A percentile compares a stretch with the other conserved stretches of the same genome.
These are phyloP conservation scores for Stachybotrys chartarum DNA, from an alignment of 2,329 filamentous ascomycete genomes.

Conservation along the genomic window DNA sequence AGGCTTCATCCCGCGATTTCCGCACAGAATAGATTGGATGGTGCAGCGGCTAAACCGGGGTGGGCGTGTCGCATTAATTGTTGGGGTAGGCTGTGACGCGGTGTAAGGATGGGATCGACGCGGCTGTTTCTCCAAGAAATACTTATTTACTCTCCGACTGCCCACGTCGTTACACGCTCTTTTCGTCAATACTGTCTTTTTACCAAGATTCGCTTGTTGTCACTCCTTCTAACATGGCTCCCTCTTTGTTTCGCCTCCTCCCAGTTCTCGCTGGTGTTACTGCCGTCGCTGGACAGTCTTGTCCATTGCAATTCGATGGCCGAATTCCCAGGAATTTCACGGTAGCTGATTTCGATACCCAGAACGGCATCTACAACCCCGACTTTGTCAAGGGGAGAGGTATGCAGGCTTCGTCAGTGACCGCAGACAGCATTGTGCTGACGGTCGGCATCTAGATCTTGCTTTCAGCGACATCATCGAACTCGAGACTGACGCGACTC, in stretches of 20 bases:
- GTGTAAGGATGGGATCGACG: neutral
- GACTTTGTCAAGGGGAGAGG: conserved; percentile 43
- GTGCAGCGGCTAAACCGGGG: neutral
- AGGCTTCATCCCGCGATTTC: neutral
- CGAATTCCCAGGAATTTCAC: conserved; percentile 31
- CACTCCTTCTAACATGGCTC: neutral
- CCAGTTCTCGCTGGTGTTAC: neutral
- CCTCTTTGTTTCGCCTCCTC: neutral
- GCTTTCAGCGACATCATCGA: conserved; percentile 43
- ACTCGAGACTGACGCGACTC: conserved; percentile 27
- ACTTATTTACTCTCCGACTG: neutral
- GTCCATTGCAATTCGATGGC: conserved; percentile 36
- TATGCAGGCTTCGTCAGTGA: conserved; percentile 5
- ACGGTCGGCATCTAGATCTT: conserved; percentile 23
- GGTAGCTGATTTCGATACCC: conserved; percentile 31
- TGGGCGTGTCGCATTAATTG: too few relatives aligned
- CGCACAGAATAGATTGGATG: neutral
- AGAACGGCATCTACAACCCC: conserved; percentile 40
- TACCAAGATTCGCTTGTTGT: neutral
- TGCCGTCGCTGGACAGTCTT: conserved; percentile 1
- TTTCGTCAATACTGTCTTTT: neutral
- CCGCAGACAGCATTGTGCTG: too few relatives aligned
- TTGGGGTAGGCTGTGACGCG: neutral
- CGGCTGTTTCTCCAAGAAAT: neutral
- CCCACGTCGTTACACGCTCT: neutral